phyloP scores from a whole-genome alignment of 2,329 filamentous ascomycete genomes.

The Plectosphaerella sp. region DNA sequence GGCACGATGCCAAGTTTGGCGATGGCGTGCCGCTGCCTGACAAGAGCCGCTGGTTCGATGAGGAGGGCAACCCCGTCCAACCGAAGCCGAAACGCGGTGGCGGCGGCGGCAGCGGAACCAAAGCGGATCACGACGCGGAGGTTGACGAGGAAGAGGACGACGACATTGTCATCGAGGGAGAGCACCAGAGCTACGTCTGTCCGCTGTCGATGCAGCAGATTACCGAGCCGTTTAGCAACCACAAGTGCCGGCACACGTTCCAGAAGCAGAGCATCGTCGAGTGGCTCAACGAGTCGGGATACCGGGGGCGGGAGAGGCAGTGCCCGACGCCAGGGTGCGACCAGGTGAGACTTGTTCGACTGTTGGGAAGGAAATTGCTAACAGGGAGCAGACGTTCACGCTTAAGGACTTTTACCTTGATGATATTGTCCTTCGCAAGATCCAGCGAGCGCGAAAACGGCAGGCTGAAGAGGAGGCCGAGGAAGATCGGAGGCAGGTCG shows the following conservation, averaged over 20 bases:
- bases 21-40: slow-evolving; percentile 48
- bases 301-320: slow-evolving; percentile 31
- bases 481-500: neutral
- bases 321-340: slow-evolving; percentile 66
- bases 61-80: slow-evolving; percentile 34
- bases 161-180: slow-evolving; percentile 63
- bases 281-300: slow-evolving; percentile 34
- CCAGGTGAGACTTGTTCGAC: slow-evolving; percentile 33
- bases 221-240: slow-evolving; percentile 61
- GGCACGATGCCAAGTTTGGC: slow-evolving; percentile 49
- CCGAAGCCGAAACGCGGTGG: slow-evolving; percentile 1
- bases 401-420: slow-evolving; percentile 52
- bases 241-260: slow-evolving; percentile 67
- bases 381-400: slow-evolving; percentile 37
- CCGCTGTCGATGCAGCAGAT: slow-evolving; percentile 63
- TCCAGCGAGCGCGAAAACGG: slow-evolving; percentile 43
- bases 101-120: slow-evolving; percentile 6
- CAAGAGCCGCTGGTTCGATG: slow-evolving; percentile 49
- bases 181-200: slow-evolving; percentile 63
- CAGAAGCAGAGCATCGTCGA: slow-evolving; percentile 61
- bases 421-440: slow-evolving; percentile 50
- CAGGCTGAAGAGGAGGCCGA: slow-evolving; percentile 27
- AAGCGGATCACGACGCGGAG: slow-evolving; percentile 25
- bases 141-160: slow-evolving; percentile 38
- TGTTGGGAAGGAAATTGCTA: neutral